Evolutionary conservation across 257 asterid species (phyloP).

Genomic region (Forsythia viridissima): DNA sequence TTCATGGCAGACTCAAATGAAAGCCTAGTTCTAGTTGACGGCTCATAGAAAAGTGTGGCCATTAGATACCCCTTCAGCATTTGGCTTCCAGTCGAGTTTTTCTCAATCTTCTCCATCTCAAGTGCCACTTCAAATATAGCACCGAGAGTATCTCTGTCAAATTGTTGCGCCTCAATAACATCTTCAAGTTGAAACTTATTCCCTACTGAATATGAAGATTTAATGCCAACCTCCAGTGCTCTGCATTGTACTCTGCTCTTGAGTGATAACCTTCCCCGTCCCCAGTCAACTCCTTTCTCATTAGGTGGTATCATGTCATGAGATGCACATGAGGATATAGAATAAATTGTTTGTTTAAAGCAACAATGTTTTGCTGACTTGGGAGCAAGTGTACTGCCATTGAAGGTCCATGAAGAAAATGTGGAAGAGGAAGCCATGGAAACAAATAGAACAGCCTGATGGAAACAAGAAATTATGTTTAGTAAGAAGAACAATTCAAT

Average conservation of each 20-base stretch:
- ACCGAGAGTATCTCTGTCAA: slow-evolving; percentile 68
- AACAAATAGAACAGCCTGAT: slow-evolving; percentile 28
- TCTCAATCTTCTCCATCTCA: slow-evolving; percentile 92
- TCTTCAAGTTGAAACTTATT: slow-evolving; percentile 72
- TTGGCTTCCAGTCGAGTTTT: slow-evolving; percentile 61
- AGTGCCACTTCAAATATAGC: slow-evolving; percentile 84
- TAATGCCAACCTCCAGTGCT: slow-evolving; percentile 49
- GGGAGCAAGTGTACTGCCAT: slow-evolving; percentile 24
- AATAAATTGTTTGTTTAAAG: slow-evolving; percentile 20
- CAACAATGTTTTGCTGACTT: slow-evolving; percentile 19
- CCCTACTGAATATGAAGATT: slow-evolving; percentile 35
- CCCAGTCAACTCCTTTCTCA: slow-evolving; percentile 23
- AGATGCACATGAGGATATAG: slow-evolving; percentile 24
- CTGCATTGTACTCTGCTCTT: slow-evolving; percentile 41
- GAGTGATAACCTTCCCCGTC: slow-evolving; percentile 19
- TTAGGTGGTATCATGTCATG: slow-evolving; percentile 20
- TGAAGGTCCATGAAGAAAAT: slow-evolving; percentile 35
- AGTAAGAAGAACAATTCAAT: not conserved
- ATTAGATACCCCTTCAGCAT: slow-evolving; percentile 80
- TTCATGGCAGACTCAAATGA: slow-evolving; percentile 98
- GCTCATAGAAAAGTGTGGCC: slow-evolving; percentile 92
- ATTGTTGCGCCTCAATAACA: slow-evolving; percentile 87
- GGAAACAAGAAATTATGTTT: not conserved
- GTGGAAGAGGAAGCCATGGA: slow-evolving; percentile 46
- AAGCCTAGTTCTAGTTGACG: slow-evolving; percentile 92